phyloP scores from a whole-genome alignment of 169 alveolate genomes.

The Fabrea salina region DNA sequence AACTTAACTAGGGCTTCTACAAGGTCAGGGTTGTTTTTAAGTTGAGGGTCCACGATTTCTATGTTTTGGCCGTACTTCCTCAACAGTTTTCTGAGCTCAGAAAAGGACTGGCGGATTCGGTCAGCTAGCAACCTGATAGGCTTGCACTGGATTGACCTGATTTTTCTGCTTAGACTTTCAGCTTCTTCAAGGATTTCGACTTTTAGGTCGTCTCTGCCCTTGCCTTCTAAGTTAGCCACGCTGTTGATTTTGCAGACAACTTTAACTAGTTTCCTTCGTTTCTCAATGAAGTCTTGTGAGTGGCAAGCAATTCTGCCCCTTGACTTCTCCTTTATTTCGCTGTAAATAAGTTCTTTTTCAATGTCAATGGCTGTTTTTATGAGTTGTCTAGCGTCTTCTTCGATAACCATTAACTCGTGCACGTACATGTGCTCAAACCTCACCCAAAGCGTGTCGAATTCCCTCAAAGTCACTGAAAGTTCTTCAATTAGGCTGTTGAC shows the following conservation, averaged over 20 bases:
- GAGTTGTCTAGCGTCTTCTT: slow-evolving; percentile 69
- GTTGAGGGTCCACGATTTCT: slow-evolving; percentile 77
- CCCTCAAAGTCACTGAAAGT: slow-evolving; percentile 38
- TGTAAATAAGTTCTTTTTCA: slow-evolving; percentile 53
- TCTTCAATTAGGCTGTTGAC: slow-evolving; percentile 43
- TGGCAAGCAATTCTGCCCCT: slow-evolving; percentile 58
- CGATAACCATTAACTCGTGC: slow-evolving; percentile 73
- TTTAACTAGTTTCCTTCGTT: slow-evolving; percentile 44
- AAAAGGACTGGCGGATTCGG: slow-evolving; percentile 53
- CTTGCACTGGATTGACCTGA: slow-evolving; percentile 53
- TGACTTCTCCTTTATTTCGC: slow-evolving; percentile 63
- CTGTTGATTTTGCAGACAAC: slow-evolving; percentile 67
- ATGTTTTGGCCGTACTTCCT: slow-evolving; percentile 68
- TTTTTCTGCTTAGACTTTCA: slow-evolving; percentile 63
- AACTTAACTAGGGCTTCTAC: slow-evolving; percentile 64
- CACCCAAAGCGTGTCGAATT: slow-evolving; percentile 67
- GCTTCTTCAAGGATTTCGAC: slow-evolving; percentile 67
- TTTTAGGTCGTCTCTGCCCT: slow-evolving; percentile 76
- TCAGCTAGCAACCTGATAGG: slow-evolving; percentile 74
- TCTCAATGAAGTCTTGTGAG: slow-evolving; percentile 38
- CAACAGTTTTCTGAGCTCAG: slow-evolving; percentile 52
- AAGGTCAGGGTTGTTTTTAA: slow-evolving; percentile 69
- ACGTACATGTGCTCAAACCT: slow-evolving; percentile 69
- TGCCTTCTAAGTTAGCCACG: slow-evolving; percentile 80
- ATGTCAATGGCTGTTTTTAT: slow-evolving; percentile 65